Percentiles rank a stretch among this genome's conserved stretches.
These are phyloP conservation scores for Pythium apleroticum DNA, from an alignment of 352 stramenopile species.

Conservation along the genomic window DNA sequence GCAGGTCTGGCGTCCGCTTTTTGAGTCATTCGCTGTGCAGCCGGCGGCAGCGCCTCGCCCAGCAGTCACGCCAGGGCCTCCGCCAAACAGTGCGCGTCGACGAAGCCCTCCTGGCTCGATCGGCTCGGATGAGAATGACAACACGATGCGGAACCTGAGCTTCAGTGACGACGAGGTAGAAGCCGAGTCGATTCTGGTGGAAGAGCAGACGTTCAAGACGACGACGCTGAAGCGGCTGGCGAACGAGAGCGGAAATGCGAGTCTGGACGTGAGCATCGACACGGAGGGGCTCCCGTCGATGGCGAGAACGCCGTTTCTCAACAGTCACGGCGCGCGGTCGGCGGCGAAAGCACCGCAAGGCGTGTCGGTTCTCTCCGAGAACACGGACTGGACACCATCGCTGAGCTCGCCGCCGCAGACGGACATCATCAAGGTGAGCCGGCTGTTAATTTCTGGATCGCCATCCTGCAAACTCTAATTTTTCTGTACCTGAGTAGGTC, in stretches of 20 bases:
- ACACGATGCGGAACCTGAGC: constrained; percentile 25
- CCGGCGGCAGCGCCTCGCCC: constrained; percentile 34
- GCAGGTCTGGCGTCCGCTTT: constrained; percentile 76
- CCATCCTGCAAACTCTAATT: neutral
- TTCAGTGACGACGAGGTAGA: constrained; percentile 34
- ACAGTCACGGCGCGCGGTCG: constrained; percentile 34
- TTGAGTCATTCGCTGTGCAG: constrained; percentile 65
- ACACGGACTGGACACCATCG: constrained; percentile 52
- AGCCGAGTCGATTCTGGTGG: constrained; percentile 43
- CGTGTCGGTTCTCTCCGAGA: constrained; percentile 47
- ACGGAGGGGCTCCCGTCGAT: constrained; percentile 66
- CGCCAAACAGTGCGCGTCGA: constrained; percentile 26
- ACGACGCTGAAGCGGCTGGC: constrained; percentile 53
- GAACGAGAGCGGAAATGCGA: constrained; percentile 45
- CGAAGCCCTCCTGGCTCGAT: constrained; percentile 11
- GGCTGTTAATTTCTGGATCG: neutral
- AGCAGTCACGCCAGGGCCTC: constrained; percentile 42
- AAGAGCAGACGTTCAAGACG: constrained; percentile 71
- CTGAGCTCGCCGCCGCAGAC: constrained; percentile 60
- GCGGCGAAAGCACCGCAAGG: constrained; percentile 27
- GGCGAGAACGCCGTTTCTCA: constrained; percentile 65
- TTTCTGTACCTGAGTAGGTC: constrained; percentile 1
- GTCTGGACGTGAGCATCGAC: constrained; percentile 54
- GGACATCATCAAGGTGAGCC: constrained; percentile 42
- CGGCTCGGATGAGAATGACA: constrained; percentile 12